Evolutionary conservation across 805 yeast species (phyloP), one percentile per base, ranked within the genome.

Genomic region (Ascoidea asiatica): DNA sequence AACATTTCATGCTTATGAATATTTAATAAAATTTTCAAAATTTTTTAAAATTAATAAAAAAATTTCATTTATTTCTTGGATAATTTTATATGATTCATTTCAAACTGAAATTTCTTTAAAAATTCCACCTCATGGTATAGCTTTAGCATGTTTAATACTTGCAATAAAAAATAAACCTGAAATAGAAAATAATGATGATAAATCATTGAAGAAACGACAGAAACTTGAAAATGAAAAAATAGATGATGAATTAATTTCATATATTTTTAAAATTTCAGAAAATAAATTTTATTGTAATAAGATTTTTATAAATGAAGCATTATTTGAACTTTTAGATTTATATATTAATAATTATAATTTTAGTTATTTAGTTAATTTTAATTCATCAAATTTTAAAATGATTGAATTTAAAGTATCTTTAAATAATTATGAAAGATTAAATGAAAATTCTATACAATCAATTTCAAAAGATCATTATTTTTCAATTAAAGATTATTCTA

Each of bases 101-200:
- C 72, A 78, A 45, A 77, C 94, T 2, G 85, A 83, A 36, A 66
- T 81, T 17, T 69, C 77, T 7, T 60, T 88, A 35, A 79, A 75
- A 53, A 70, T 76, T 6, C 92, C 95, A 1, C 79, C 85, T 3
- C 90, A 86, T 57, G 70, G 80, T 21, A 74, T 81, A 29, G 87
- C 95, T 0, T 55, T 85, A 43, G 82, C 86, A 3, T 70, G 76
- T 22, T 60, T 87, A 39, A 74, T 74, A 39, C 65, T 86, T 22
- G 75, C 90, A 1, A 65, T 69, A 38, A 75, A 74, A 52, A n/a
- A n/a, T n/a, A n/a, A n/a, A n/a, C n/a, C n/a, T n/a, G n/a, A n/a
- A n/a, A 52, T 80, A 38, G 59, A 68, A 40, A 55, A 59, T 1
- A 45, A 46, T 11, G 22, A 40, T 2, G 64, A 67, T 4, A 47